These are phyloP conservation scores for Starmerella apis DNA, from an alignment of 805 yeast genomes.

Conservation along the genomic window DNA sequence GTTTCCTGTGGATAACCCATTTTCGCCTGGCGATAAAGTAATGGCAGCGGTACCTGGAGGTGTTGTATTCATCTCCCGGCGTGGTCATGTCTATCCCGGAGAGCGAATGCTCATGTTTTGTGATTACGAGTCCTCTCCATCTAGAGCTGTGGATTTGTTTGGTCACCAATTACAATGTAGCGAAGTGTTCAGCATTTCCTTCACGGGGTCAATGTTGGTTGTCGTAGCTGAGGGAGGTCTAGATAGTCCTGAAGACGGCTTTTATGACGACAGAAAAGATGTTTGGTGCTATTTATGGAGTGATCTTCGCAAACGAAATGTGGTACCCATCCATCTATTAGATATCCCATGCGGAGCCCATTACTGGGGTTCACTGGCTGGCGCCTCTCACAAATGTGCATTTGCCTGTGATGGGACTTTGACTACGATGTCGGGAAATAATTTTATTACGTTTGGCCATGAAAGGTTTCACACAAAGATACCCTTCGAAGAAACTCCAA, in stretches of 20 bases:
- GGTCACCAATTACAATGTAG: background rate
- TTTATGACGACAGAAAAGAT: background rate
- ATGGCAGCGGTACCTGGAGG: conserved; percentile 4
- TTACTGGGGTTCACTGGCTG: background rate
- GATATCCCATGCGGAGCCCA: background rate
- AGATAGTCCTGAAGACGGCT: background rate
- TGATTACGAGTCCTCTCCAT: background rate
- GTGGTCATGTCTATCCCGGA: background rate
- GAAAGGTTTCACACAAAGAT: background rate
- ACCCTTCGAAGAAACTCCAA: background rate
- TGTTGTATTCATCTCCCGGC: background rate
- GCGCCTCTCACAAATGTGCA: background rate
- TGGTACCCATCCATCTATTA: background rate
- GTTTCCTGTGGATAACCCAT: background rate
- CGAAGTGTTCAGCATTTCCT: background rate
- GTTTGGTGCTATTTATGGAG: background rate
- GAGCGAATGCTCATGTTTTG: background rate
- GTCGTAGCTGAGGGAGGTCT: background rate
- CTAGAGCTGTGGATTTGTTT: background rate
- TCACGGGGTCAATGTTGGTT: background rate
- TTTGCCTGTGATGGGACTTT: background rate
- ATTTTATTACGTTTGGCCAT: background rate
- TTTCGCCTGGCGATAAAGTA: background rate
- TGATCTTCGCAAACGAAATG: background rate
- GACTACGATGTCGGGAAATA: background rate